Evolutionary conservation across 306 rosid species (phyloP), one percentile per base, ranked within the genome.

Genomic region (Astragalus glycyphyllos): DNA sequence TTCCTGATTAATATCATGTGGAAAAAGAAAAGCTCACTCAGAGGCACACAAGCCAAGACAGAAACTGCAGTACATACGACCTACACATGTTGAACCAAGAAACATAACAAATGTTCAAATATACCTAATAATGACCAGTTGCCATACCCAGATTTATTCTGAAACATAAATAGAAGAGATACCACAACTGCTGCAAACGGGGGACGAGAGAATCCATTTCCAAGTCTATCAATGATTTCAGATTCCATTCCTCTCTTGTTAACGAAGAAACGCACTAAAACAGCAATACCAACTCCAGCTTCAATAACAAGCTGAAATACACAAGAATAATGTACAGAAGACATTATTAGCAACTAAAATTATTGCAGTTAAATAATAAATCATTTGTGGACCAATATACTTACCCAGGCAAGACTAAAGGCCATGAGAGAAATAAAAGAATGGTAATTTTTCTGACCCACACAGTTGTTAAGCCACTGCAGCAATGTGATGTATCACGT

Each of bases 391-490:
- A 75, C 35, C 61, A 32, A 40, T 38, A 71, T 72, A 78, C 97
- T 42, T 87, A 93, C 98, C 98, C 98, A 93, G 41, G 77, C 20
- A 60, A 90, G 96, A 86, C 97, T 90, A 44, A 70, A 85, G 80
- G 92, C 96, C 98, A 93, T 93, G 68, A 93, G 96, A 83, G 94
- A 69, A 69, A 93, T 90, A 81, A 93, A 93, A 69, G 94, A 88
- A 23, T 69, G 75, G 71, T 93, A 93, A 81, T 93, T 93, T 80
- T 90, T 93, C 77, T 77, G 89, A 77, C 98, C 98, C 76, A 93
- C 98, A 31, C 98, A 93, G 70, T 93, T 93, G 82, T 93, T 93
- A 76, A 93, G 98, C 98, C 97, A 93, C 98, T 93, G 96, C 90
- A 85, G 70, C 82, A 80, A 83, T 37, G 47, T 50, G 73, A 79